phyloP scores from a whole-genome alignment of 2,329 filamentous ascomycete species.

The Hysterium pulicare region DNA sequence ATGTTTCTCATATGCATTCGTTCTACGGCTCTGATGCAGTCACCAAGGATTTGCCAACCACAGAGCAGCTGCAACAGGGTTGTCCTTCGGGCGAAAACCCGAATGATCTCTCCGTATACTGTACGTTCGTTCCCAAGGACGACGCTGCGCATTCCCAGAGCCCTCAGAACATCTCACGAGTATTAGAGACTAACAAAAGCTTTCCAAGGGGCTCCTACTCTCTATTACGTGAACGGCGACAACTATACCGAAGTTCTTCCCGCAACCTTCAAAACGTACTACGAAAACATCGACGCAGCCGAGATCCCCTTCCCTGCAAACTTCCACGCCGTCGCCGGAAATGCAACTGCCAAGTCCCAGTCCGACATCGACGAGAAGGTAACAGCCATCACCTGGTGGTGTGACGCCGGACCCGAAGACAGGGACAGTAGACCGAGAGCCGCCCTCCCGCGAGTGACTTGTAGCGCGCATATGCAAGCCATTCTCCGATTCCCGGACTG shows the following conservation, averaged over 20 bases:
- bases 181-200: not conserved
- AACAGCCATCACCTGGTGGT: conserved; percentile 9
- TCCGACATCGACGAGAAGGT: conserved; percentile 19
- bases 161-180: no score
- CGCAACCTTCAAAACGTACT: conserved; percentile 47
- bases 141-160: no score
- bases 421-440: no score
- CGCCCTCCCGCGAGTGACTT: conserved; percentile 31
- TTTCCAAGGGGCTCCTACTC: conserved; percentile 39
- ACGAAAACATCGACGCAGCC: conserved; percentile 37
- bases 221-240: conserved; percentile 32
- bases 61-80: conserved; percentile 36
- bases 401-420: no score
- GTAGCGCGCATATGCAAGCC: conserved; percentile 23
- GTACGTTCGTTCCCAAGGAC: conserved; percentile 20
- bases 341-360: conserved; percentile 26
- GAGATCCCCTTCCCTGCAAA: conserved; percentile 43
- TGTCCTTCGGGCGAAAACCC: conserved; percentile 43
- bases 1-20: conserved; percentile 38
- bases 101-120: conserved; percentile 45
- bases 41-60: conserved; percentile 31
- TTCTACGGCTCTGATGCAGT: conserved; percentile 40
- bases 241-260: conserved; percentile 30
- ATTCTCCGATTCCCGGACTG: conserved; percentile 38
- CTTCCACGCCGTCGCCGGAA: conserved; percentile 37